Evolutionary conservation across 2,329 filamentous ascomycete species (phyloP).

Genomic region (Cladosporium phlei): DNA sequence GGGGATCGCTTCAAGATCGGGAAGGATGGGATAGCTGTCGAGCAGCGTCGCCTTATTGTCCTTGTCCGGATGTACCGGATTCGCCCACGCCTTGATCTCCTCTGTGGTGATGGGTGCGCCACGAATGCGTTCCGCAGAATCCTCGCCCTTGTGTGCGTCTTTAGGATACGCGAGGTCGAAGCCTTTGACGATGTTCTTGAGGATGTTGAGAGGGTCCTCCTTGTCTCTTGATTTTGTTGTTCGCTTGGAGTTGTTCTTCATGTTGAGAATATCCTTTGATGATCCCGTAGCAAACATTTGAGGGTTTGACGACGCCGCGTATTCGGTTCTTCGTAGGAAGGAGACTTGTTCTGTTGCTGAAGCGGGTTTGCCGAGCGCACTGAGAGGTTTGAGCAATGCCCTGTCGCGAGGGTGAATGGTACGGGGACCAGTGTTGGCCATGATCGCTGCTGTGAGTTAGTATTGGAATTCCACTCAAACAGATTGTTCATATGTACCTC

Average conservation of each 20-base stretch:
- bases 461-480: background rate
- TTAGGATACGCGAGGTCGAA: constrained; percentile 62
- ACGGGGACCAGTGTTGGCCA: constrained; percentile 67
- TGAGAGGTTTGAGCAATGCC: constrained; percentile 74
- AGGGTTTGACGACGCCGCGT: constrained; percentile 62
- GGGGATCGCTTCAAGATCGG: constrained; percentile 57
- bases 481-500: constrained; percentile 56
- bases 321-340: constrained; percentile 93
- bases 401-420: constrained; percentile 78
- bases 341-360: constrained; percentile 73
- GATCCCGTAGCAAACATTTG: constrained; percentile 50
- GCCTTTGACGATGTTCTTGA: constrained; percentile 57
- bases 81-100: constrained; percentile 56
- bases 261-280: constrained; percentile 47
- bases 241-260: constrained; percentile 37
- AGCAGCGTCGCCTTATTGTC: constrained; percentile 54
- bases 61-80: constrained; percentile 55
- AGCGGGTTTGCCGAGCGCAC: constrained; percentile 79
- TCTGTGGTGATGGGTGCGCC: constrained; percentile 50
- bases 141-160: constrained; percentile 62
- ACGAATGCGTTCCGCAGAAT: constrained; percentile 52
- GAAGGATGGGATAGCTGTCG: constrained; percentile 57
- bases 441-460: constrained; percentile 33
- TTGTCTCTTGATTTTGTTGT: constrained; percentile 35
- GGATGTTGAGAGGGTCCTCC: constrained; percentile 58